Conservation (phyloP, 495 filamentous ascomycete genomes). For the Halenospora varia region DNA sequence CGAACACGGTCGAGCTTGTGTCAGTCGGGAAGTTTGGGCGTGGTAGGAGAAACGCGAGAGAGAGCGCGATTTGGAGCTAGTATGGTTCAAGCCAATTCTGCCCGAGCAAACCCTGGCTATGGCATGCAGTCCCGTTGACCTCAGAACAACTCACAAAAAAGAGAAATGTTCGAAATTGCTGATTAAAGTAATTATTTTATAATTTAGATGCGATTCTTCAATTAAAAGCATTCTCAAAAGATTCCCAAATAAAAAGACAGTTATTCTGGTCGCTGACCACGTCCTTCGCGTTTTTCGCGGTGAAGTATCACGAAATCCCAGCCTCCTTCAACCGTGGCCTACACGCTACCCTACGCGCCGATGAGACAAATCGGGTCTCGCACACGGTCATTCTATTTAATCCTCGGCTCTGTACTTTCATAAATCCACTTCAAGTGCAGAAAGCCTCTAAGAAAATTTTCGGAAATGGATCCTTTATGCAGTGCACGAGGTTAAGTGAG, state of each 20-base stretch:
- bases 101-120: slow-evolving; percentile 14
- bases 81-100: not conserved
- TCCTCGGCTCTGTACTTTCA: slow-evolving; percentile 8
- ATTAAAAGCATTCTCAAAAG: too few relatives aligned
- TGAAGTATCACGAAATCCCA: slow-evolving; percentile 9
- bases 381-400: slow-evolving; percentile 12
- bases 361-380: slow-evolving; percentile 23
- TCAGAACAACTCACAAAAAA: too few relatives aligned
- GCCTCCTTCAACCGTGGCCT: slow-evolving; percentile 11
- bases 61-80: too few relatives aligned
- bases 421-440: slow-evolving; percentile 3
- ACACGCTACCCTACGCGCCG: slow-evolving; percentile 20
- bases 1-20: slow-evolving; percentile 19
- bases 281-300: not conserved
- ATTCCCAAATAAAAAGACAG: too few relatives aligned
- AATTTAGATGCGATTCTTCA: too few relatives aligned
- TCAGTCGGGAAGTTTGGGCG: slow-evolving; percentile 14
- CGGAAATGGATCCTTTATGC: not conserved
- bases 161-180: too few relatives aligned
- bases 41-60: not conserved
- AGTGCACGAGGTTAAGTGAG: not conserved
- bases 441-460: not conserved
- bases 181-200: too few relatives aligned
- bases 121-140: slow-evolving; percentile 7
- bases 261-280: not conserved